Conservation (phyloP, 768 basidiomycete species). For the Royoungia palumana region DNA sequence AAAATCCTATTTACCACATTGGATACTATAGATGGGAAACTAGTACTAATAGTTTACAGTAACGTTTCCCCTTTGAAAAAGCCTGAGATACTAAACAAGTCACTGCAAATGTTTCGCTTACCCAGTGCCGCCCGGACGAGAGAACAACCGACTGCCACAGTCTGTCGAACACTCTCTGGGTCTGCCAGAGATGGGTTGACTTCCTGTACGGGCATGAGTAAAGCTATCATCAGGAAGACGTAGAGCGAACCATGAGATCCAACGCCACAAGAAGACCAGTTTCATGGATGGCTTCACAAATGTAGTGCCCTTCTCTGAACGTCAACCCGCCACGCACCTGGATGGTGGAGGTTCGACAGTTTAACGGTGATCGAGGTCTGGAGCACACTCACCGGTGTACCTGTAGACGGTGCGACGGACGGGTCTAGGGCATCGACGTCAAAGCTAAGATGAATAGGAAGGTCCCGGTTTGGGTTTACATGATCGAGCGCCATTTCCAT, state of each 20-base stretch:
- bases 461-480: slow-evolving; percentile 80
- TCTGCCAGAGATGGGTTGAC: slow-evolving; percentile 94
- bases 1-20: slow-evolving; percentile 1
- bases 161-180: slow-evolving; percentile 71
- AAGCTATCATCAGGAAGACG: neutral
- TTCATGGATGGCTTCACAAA: slow-evolving; percentile 89
- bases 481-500: slow-evolving; percentile 96
- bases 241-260: slow-evolving; percentile 79
- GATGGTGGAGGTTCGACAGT: neutral
- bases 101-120: slow-evolving; percentile 34
- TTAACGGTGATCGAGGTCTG: neutral
- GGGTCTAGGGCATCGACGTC: slow-evolving; percentile 97
- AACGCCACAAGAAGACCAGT: slow-evolving; percentile 89
- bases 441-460: slow-evolving; percentile 93
- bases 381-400: slow-evolving; percentile 63
- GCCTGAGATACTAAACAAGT: slow-evolving; percentile 5
- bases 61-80: slow-evolving; percentile 31
- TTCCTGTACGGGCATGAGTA: slow-evolving; percentile 51
- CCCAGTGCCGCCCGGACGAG: slow-evolving; percentile 80
- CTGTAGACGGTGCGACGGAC: slow-evolving; percentile 91
- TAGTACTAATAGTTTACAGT: slow-evolving; percentile 17
- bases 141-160: slow-evolving; percentile 87
- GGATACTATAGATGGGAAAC: slow-evolving; percentile 2
- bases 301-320: slow-evolving; percentile 98
- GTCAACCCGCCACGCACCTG: slow-evolving; percentile 92